These are phyloP conservation scores for Cyclotella choctawhatcheeana DNA, from an alignment of 108 stramenopile species.

Conservation along the genomic window DNA sequence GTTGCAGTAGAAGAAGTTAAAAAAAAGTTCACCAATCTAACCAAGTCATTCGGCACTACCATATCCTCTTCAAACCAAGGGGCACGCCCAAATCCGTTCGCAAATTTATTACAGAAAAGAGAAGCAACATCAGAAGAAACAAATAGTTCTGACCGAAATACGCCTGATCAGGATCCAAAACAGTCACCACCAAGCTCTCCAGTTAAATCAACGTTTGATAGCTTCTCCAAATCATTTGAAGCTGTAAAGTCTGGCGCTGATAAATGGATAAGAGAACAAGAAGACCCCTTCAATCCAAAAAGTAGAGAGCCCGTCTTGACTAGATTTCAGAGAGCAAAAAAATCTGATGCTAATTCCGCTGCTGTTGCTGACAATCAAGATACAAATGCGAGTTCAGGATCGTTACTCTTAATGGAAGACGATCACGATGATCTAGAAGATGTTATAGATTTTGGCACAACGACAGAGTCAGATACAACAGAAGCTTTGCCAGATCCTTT, in stretches of 20 bases:
- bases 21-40: slow-evolving; percentile 30
- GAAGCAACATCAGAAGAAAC: slow-evolving; percentile 1
- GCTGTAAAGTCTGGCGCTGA: neutral
- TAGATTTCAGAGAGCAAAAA: neutral
- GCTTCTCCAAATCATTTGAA: slow-evolving; percentile 9
- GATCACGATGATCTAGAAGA: slow-evolving; percentile 2
- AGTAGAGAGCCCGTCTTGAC: neutral
- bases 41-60: slow-evolving; percentile 24
- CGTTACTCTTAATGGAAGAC: slow-evolving; percentile 1
- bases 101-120: slow-evolving; percentile 10
- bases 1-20: neutral
- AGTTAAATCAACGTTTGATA: slow-evolving; percentile 1
- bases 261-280: slow-evolving; percentile 4
- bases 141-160: neutral
- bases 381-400: neutral
- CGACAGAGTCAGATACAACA: neutral
- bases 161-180: neutral
- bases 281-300: slow-evolving; percentile 21
- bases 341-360: neutral
- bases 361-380: neutral
- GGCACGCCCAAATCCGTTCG: slow-evolving; percentile 25
- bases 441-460: slow-evolving; percentile 15
- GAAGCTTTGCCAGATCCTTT: neutral
- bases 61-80: neutral
- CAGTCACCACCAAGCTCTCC: neutral